Evolutionary conservation across 495 filamentous ascomycete genomes (phyloP).

Genomic region (Lasiosphaeria ovina): DNA sequence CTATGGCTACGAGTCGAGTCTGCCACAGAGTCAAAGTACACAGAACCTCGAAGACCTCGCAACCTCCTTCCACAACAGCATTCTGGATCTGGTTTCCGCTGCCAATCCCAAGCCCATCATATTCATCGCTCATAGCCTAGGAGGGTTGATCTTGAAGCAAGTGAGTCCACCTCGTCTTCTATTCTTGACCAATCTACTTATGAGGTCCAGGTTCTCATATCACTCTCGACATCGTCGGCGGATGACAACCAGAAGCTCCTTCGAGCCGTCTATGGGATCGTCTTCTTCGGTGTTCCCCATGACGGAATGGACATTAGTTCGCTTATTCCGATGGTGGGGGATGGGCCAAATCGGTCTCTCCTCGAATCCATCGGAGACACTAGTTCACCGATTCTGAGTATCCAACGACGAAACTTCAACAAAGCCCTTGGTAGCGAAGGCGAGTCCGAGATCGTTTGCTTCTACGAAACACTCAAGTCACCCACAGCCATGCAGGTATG

Average conservation of each 20-base stretch:
- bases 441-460: slow-evolving; percentile 28
- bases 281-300: slow-evolving; percentile 14
- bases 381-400: slow-evolving; percentile 10
- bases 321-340: slow-evolving; percentile 12
- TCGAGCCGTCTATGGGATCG: slow-evolving; percentile 7
- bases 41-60: slow-evolving; percentile 15
- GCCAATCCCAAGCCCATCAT: slow-evolving; percentile 4
- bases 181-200: not conserved
- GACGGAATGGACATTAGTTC: slow-evolving; percentile 12
- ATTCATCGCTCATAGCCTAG: slow-evolving; percentile 15
- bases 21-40: slow-evolving; percentile 1
- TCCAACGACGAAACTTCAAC: slow-evolving; percentile 6
- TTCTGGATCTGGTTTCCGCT: not conserved
- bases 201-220: slow-evolving; percentile 1
- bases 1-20: slow-evolving; percentile 9
- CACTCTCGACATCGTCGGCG: not conserved
- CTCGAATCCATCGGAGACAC: slow-evolving; percentile 5
- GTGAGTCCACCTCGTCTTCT: slow-evolving; percentile 1
- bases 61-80: slow-evolving; percentile 3
- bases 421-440: slow-evolving; percentile 17
- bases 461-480: slow-evolving; percentile 26
- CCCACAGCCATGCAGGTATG: not conserved
- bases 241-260: slow-evolving; percentile 4
- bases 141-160: slow-evolving; percentile 18
- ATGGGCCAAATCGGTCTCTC: slow-evolving; percentile 8